Conservation (phyloP, 306 rosid species). For the Astragalus membranaceus region DNA sequence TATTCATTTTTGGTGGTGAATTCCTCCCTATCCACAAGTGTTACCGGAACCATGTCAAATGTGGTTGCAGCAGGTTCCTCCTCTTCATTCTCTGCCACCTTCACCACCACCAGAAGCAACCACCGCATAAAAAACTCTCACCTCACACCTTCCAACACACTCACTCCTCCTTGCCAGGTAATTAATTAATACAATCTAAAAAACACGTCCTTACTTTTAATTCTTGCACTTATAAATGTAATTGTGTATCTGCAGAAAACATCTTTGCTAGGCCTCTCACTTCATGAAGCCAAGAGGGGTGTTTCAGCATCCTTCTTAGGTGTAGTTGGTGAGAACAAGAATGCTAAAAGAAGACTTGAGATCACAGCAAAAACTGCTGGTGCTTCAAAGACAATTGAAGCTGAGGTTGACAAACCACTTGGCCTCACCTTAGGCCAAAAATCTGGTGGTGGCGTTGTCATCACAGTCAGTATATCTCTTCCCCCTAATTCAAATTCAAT, state of each 20-base stretch:
- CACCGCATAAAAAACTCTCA: constrained; percentile 32
- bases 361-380: constrained; percentile 77
- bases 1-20: not conserved
- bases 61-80: constrained; percentile 58
- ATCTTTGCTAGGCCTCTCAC: constrained; percentile 64
- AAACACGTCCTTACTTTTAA: not conserved
- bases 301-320: constrained; percentile 32
- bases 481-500: not conserved
- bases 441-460: constrained; percentile 63
- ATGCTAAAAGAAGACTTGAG: constrained; percentile 38
- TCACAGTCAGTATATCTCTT: constrained; percentile 48
- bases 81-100: constrained; percentile 49
- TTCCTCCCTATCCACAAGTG: constrained; percentile 7
- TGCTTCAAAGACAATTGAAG: constrained; percentile 81
- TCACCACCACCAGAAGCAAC: constrained; percentile 36
- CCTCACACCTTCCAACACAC: constrained; percentile 29
- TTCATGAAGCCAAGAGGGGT: constrained; percentile 59
- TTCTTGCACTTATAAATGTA: not conserved
- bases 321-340: constrained; percentile 5
- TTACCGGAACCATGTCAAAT: constrained; percentile 64
- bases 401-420: constrained; percentile 90
- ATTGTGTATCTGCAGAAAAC: constrained; percentile 43
- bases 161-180: constrained; percentile 43
- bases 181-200: not conserved
- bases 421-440: constrained; percentile 98